Evolutionary conservation across 768 basidiomycete genomes (phyloP).

Genomic region (Neoboletus subvelutipes): DNA sequence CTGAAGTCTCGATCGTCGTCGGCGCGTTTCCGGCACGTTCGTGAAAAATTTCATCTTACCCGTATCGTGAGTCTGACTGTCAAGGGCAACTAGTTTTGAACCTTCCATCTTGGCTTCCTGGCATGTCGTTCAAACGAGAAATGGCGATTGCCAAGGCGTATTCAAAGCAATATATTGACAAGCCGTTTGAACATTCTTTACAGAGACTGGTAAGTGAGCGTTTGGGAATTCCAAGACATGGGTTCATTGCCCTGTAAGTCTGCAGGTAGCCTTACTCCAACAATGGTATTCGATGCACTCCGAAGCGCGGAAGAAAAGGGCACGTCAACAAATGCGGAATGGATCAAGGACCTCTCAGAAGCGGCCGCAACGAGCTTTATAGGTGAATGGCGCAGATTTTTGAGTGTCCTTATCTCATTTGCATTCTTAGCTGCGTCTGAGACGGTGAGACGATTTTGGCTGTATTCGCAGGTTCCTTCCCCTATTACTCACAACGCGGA

Average conservation of each 20-base stretch:
- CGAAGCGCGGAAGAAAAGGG: conserved; percentile 9
- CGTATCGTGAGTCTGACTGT: neutral
- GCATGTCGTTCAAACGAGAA: conserved; percentile 23
- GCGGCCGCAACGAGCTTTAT: conserved; percentile 24
- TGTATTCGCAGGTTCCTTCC: neutral
- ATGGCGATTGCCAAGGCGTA: conserved; percentile 15
- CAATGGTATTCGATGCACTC: conserved; percentile 24
- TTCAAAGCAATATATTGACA: conserved; percentile 17
- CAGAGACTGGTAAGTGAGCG: conserved; percentile 15
- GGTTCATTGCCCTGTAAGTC: conserved; percentile 8
- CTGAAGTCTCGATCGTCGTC: conserved; percentile 19
- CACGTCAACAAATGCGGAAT: neutral
- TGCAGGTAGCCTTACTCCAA: conserved; percentile 7
- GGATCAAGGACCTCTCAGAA: conserved; percentile 18
- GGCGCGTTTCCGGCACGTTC: conserved; percentile 19
- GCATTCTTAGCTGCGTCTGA: conserved; percentile 17
- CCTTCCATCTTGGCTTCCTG: conserved; percentile 25
- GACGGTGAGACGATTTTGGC: conserved; percentile 10
- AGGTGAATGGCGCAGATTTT: conserved; percentile 3
- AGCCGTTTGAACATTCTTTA: conserved; percentile 17
- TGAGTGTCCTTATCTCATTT: conserved; percentile 1
- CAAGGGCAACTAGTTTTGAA: conserved; percentile 11
- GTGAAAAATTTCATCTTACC: neutral
- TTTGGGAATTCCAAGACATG: neutral
- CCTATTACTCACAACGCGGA: neutral